Evolutionary conservation across 1,284 basidiomycete genomes (phyloP), one percentile per base, ranked within the genome.

Genomic region (Gymnopus androsaceus): DNA sequence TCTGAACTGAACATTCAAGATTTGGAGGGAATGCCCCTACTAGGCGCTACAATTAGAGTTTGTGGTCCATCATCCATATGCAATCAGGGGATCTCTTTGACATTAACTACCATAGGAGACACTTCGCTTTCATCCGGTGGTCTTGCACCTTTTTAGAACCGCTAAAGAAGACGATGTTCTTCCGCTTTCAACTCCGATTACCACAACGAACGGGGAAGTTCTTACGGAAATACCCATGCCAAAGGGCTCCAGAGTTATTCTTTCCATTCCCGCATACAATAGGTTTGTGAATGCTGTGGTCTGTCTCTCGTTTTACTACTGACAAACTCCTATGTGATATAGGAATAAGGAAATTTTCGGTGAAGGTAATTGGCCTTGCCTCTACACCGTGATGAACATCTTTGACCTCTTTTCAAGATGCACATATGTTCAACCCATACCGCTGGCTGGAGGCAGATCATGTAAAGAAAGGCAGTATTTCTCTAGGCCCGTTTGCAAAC

Each of bases 401-500:
- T 8, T 36, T 17, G 6, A 36, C 15, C n/a, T 4, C 1, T n/a
- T 11, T 5, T 12, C 23, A 6, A 48, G 68, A 74, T 40, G 65
- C 70, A 9, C 51, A 69, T 31, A 54, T 59, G n/a, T 74, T 69
- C 62, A 66, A 81, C 54, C 81, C 82, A 6, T 71, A 78, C 19
- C 77, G 81, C 15, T 83, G 82, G 75, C 63, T 80, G 46, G 58
- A 68, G 64, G 7, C 61, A 64, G 17, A 67, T 68, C n/a, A 77
- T n/a, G n/a, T n/a, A n/a, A n/a, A n/a, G n/a, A n/a, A 74, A 61
- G 74, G 69, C 40, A 36, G 61, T 5, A 62, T 70, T 19, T 68
- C 74, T 0, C 64, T 82, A 4, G 80, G 83, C 1, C 71, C 80
- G 11, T 78, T 80, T 58, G 74, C 73, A 7, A 82, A 82, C 65